Base-by-base conservation (phyloP, 305 asterid genomes). In the Fraxinus platypoda region DNA sequence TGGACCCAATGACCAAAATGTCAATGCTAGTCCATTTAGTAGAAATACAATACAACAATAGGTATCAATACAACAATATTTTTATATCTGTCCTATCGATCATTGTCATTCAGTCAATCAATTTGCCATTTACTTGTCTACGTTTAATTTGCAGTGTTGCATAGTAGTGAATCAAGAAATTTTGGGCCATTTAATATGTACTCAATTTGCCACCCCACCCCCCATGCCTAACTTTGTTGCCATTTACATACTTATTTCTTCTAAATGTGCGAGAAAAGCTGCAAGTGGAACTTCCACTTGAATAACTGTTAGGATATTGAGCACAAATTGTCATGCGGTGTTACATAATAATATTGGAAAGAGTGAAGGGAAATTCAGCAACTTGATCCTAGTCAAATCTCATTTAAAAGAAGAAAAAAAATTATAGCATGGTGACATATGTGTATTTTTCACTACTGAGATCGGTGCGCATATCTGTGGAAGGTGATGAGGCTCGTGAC, bases 71-170 rank as follows among this genome's bases (percentile, higher is more conserved):
- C n/a, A n/a, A n/a, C n/a, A n/a, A 12, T 81, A 38, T 59, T 37
- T 75, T 5, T 78, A 37, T 43, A 75, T 37, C 70, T 21, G 19
- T 49, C 74, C 80, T 46, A 25, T 74, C 11, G 38, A 9, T 71
- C 11, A 54, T 19, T 66, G 64, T 70, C 77, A 12, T 73, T 54
- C 52, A 75, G 80, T 62, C 78, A 79, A 54, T 75, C 49, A 4
- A 28, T 25, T 35, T 35, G 8, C 38, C 8, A 35, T 35, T 35
- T 35, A 35, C 38, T 35, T 6, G 38, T 35, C 8, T 35, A 35
- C 6, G 38, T 1, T 35, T 35, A 35, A 35, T 35, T 35, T 35
- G 38, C 38, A 35, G 38, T 6, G 8, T n/a, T n/a, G n/a, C n/a
- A n/a, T n/a, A n/a, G n/a, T n/a, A n/a, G n/a, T n/a, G n/a, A n/a